Conservation (phyloP, 495 filamentous ascomycete genomes). For the Penicillium roqueforti region DNA sequence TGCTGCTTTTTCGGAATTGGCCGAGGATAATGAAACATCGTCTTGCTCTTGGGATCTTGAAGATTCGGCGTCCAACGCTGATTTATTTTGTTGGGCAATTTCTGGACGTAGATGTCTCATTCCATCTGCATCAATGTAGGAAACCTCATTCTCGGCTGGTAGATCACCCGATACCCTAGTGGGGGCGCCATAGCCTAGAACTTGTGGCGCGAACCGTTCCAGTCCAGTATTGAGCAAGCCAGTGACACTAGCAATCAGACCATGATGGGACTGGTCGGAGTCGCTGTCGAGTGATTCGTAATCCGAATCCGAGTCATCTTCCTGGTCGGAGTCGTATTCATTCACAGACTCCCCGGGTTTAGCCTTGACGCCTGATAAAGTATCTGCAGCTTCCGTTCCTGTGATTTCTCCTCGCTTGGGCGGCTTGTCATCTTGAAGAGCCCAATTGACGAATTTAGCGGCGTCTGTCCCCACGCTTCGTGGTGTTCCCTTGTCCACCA, state of each 20-base stretch:
- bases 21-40: slow-evolving; percentile 18
- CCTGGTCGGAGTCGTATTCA: slow-evolving; percentile 7
- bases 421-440: slow-evolving; percentile 52
- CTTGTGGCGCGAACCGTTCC: slow-evolving; percentile 45
- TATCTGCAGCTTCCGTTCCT: slow-evolving; percentile 9
- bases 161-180: slow-evolving; percentile 21
- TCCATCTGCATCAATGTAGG: slow-evolving; percentile 3
- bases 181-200: slow-evolving; percentile 45
- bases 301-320: slow-evolving; percentile 13
- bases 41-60: slow-evolving; percentile 7
- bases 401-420: slow-evolving; percentile 29
- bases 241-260: slow-evolving; percentile 44
- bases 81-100: slow-evolving; percentile 14
- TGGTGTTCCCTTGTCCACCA: slow-evolving; percentile 91
- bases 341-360: slow-evolving; percentile 15
- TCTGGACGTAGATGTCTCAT: slow-evolving; percentile 2
- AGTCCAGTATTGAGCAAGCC: slow-evolving; percentile 38
- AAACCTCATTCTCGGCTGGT: slow-evolving; percentile 14
- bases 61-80: not conserved
- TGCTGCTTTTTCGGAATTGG: slow-evolving; percentile 20
- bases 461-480: slow-evolving; percentile 78
- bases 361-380: slow-evolving; percentile 7
- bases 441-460: slow-evolving; percentile 82
- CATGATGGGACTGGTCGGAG: slow-evolving; percentile 29
- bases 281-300: slow-evolving; percentile 12